phyloP scores from a whole-genome alignment of 1,284 basidiomycete species.

The Rugosomyces carneus region DNA sequence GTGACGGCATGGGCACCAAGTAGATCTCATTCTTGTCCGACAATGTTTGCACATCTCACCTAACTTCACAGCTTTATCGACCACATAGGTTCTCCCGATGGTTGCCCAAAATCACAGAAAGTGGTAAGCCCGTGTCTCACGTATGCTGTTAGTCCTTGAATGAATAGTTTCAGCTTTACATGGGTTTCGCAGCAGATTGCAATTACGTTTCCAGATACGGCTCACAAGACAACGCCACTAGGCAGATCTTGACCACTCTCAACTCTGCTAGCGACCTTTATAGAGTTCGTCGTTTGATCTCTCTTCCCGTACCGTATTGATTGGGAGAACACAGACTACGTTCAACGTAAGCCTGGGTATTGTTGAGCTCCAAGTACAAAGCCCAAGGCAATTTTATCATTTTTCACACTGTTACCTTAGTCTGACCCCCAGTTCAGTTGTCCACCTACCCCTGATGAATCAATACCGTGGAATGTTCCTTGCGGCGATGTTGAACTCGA shows the following conservation, averaged over 20 bases:
- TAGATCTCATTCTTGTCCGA: slow-evolving; percentile 25
- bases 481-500: slow-evolving; percentile 39
- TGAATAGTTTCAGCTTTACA: slow-evolving; percentile 43
- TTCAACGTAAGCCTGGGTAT: slow-evolving; percentile 88
- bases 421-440: slow-evolving; percentile 35
- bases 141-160: slow-evolving; percentile 8
- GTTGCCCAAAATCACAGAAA: slow-evolving; percentile 72
- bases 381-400: slow-evolving; percentile 31
- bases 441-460: slow-evolving; percentile 41
- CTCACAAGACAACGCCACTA: slow-evolving; percentile 58
- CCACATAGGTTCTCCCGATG: slow-evolving; percentile 59
- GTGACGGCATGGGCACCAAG: slow-evolving; percentile 47
- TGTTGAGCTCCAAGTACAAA: slow-evolving; percentile 70
- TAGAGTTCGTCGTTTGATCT: slow-evolving; percentile 36
- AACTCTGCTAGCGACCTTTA: slow-evolving; percentile 78
- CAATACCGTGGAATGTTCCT: slow-evolving; percentile 54
- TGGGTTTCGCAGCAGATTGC: slow-evolving; percentile 89
- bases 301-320: slow-evolving; percentile 3
- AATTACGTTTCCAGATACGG: slow-evolving; percentile 65
- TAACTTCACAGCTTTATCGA: slow-evolving; percentile 49
- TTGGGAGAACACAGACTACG: slow-evolving; percentile 37
- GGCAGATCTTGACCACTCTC: slow-evolving; percentile 73
- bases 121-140: slow-evolving; percentile 46
- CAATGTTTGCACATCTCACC: slow-evolving; percentile 8
- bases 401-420: background rate